A percentile compares a stretch with the other conserved stretches of the same genome.
These are phyloP conservation scores for Serendipita sp. DNA, from an alignment of 1,284 basidiomycete genomes.

Conservation along the genomic window DNA sequence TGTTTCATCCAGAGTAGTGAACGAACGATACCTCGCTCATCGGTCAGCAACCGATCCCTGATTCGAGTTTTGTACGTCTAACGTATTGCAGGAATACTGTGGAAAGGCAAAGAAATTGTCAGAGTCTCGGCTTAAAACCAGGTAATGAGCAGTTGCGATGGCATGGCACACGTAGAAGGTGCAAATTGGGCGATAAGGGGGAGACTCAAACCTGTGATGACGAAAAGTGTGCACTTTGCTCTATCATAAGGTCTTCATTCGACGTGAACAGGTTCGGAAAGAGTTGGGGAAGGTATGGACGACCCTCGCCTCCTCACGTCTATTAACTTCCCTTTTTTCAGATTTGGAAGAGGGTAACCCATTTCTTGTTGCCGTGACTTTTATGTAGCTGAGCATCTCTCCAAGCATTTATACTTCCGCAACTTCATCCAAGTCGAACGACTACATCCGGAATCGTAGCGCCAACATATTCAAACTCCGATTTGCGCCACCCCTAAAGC, in stretches of 20 bases:
- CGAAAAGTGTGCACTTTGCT: conserved; percentile 40
- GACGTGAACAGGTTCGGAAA: conserved; percentile 43
- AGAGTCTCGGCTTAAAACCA: conserved; percentile 30
- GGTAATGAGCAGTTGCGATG: conserved; percentile 50
- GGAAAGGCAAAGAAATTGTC: conserved; percentile 43
- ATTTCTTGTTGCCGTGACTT: neutral
- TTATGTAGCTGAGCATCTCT: neutral
- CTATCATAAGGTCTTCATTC: conserved; percentile 44
- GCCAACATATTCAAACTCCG: conserved; percentile 33
- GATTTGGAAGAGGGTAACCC: conserved; percentile 20
- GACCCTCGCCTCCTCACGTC: too few relatives aligned
- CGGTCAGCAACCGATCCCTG: conserved; percentile 16
- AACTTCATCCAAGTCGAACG: conserved; percentile 43
- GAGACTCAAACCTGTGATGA: conserved; percentile 38
- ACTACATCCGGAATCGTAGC: conserved; percentile 30
- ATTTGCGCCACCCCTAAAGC: conserved; percentile 36
- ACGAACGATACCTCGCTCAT: conserved; percentile 42
- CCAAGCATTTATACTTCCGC: conserved; percentile 37
- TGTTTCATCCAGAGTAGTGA: conserved; percentile 29
- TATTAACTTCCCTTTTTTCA: neutral
- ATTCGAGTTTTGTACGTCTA: conserved; percentile 25
- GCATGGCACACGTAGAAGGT: conserved; percentile 41
- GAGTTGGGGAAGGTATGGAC: conserved; percentile 44
- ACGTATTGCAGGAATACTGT: conserved; percentile 24
- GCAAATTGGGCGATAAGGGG: conserved; percentile 45